These are phyloP conservation scores for Dimocarpus longan DNA, from an alignment of 345 rosid species.

Conservation along the genomic window DNA sequence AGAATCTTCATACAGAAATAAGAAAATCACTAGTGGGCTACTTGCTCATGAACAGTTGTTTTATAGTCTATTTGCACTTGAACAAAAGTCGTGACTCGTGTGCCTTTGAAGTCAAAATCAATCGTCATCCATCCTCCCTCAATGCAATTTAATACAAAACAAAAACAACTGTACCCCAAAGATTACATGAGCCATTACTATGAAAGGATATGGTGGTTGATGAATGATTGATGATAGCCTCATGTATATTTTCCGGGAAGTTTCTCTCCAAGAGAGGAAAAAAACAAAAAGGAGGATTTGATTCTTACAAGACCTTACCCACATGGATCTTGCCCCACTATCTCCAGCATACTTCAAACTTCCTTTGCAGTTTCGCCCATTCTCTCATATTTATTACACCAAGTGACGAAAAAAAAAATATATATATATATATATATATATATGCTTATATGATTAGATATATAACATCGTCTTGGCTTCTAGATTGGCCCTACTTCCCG, in stretches of 20 bases:
- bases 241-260: slow-evolving; percentile 35
- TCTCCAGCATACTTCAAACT: slow-evolving; percentile 27
- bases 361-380: slow-evolving; percentile 38
- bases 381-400: slow-evolving; percentile 11
- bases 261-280: slow-evolving; percentile 22
- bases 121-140: not conserved
- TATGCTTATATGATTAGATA: too few relatives aligned
- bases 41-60: not conserved
- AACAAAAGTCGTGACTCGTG: not conserved
- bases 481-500: slow-evolving; percentile 12
- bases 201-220: slow-evolving; percentile 34
- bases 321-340: slow-evolving; percentile 42
- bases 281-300: slow-evolving; percentile 7
- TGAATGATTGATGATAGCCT: slow-evolving; percentile 3
- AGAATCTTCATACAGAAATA: not conserved
- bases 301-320: slow-evolving; percentile 27
- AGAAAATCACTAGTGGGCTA: not conserved
- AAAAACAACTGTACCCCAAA: not conserved
- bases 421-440: too few relatives aligned
- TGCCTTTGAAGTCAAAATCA: not conserved
- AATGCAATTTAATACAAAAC: not conserved
- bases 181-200: slow-evolving; percentile 28
- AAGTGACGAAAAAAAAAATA: not conserved
- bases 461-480: too few relatives aligned
- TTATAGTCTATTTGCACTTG: not conserved